A percentile compares a stretch with the other conserved stretches of the same genome.
phyloP scores from a whole-genome alignment of 2,329 filamentous ascomycete genomes.

The Xylaria sp. region DNA sequence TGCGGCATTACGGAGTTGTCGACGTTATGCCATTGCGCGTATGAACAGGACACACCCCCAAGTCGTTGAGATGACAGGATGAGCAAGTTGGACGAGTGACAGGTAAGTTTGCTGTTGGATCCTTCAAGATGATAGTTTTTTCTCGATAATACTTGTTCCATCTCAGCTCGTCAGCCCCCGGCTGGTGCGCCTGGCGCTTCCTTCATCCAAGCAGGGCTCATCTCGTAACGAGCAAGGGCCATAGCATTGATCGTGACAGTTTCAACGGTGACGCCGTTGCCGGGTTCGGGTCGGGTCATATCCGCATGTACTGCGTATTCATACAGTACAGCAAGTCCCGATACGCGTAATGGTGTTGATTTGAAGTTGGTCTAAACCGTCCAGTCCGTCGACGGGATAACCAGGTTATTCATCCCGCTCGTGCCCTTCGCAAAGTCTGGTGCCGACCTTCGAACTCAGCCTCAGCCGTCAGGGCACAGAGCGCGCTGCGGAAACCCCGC shows the following conservation, averaged over 20 bases:
- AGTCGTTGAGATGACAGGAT: neutral
- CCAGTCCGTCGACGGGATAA: too few species aligned
- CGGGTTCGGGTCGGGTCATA: slow-evolving; percentile 5
- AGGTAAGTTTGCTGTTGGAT: neutral
- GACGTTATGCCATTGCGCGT: too few species aligned
- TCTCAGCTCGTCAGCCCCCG: neutral
- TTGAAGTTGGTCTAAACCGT: too few species aligned
- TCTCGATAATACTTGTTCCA: slow-evolving; percentile 11
- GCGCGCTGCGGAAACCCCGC: neutral
- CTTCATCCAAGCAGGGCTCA: slow-evolving; percentile 2
- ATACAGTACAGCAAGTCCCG: too few species aligned
- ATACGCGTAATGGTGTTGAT: too few species aligned
- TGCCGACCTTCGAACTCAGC: neutral
- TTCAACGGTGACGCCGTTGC: slow-evolving; percentile 21
- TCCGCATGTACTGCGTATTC: too few species aligned
- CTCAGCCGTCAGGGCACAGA: neutral
- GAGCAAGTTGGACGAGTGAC: too few species aligned
- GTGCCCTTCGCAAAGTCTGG: too few species aligned
- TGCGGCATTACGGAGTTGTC: neutral
- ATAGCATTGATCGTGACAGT: slow-evolving; percentile 7
- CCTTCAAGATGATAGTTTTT: neutral
- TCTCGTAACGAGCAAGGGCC: slow-evolving; percentile 7
- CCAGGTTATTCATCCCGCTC: too few species aligned
- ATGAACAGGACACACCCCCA: neutral
- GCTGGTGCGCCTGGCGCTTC: neutral